Conservation (phyloP, 768 basidiomycete genomes). For the Panellus pusillus region DNA sequence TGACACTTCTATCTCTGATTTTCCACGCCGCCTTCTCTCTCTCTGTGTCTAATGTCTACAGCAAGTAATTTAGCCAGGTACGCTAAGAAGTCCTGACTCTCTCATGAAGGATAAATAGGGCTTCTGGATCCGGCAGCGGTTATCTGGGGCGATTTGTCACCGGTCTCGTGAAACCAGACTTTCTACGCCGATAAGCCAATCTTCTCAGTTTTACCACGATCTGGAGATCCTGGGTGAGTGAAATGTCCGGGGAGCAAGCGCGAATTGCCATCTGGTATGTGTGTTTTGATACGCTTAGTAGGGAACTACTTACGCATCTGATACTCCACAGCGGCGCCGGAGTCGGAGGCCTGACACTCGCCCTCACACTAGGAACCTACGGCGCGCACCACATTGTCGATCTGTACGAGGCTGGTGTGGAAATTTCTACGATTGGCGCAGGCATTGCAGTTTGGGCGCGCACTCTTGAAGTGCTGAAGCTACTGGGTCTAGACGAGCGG, state of each 20-base stretch:
- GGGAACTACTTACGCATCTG: too few species aligned
- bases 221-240: background rate
- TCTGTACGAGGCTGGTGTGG: constrained; percentile 10
- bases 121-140: too few species aligned
- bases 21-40: too few species aligned
- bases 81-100: too few species aligned
- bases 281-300: background rate
- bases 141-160: constrained; percentile 7
- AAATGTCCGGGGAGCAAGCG: constrained; percentile 2
- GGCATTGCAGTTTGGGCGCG: constrained; percentile 7
- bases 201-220: constrained; percentile 1
- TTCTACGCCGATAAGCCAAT: constrained; percentile 3
- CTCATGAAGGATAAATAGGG: too few species aligned
- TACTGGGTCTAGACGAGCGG: constrained; percentile 5
- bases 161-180: constrained; percentile 2
- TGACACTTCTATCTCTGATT: too few species aligned
- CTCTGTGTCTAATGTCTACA: too few species aligned
- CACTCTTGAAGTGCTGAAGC: constrained; percentile 9
- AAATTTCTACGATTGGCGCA: constrained; percentile 8
- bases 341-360: constrained; percentile 8
- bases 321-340: background rate
- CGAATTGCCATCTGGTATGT: constrained; percentile 11
- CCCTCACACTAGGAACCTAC: constrained; percentile 5
- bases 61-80: too few species aligned
- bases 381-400: constrained; percentile 1